Evolutionary conservation across 2,329 filamentous ascomycete species (phyloP), one percentile per base, ranked within the genome.

Genomic region (Capronia coronata): DNA sequence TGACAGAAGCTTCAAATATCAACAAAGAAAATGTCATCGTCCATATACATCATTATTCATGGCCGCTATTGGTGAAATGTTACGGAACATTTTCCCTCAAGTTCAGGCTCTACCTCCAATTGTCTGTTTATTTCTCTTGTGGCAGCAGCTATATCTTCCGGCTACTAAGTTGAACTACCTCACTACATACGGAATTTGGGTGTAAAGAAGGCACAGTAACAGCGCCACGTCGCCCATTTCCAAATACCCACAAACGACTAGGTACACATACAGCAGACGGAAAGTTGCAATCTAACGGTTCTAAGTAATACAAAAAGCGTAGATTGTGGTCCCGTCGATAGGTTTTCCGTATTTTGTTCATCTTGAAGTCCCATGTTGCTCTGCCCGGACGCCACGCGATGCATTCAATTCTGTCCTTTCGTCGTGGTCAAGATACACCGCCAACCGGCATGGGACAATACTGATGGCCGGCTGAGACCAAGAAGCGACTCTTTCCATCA

Each of bases 401-500:
- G 49, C 49, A 30, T 25, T 29, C 9, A 43, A 43, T 29, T 30
- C 16, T 32, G 25, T 14, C 23, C 19, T 37, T 23, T 10, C 27
- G 16, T 37, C 14, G 22, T 21, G 9, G 25, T 27, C 19, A 16
- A 11, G 16, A 19, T 21, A 23, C n/a, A 16, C 14, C 19, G 6
- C 29, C 23, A 19, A n/a, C n/a, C 38, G n/a, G 22, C n/a, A 14
- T 18, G 18, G 43, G 16, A 45, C 11, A 18, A 16, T 18, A 41
- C 10, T 19, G 11, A 25, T 22, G 18, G 11, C 11, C 16, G 7
- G 6, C 14, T 37, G 19, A 37, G 34, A 19, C 34, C 42, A 18
- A 32, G 7, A 8, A 11, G 13, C 16, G 7, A n/a, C 11, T 27
- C 22, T 11, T 22, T 25, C 9, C 11, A 30, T 64, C 69, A 84